Percentiles rank a stretch among this genome's conserved stretches.
Evolutionary conservation across 1,284 basidiomycete genomes (phyloP).

Genomic region (Stereum hirsutum): DNA sequence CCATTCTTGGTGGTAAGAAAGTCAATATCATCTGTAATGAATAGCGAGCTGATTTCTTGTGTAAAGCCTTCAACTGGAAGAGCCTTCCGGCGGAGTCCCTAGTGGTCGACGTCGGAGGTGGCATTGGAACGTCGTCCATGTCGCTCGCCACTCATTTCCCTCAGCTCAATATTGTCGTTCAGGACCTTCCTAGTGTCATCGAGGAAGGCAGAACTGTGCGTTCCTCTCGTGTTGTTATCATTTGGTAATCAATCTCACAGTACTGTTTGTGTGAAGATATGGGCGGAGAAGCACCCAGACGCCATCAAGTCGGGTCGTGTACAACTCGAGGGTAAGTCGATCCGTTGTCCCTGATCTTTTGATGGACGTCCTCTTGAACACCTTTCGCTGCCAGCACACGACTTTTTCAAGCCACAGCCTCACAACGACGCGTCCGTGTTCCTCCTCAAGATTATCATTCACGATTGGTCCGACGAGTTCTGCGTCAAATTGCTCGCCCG

Average conservation of each 20-base stretch:
- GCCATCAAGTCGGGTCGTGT: conserved; percentile 16
- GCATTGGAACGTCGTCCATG: conserved; percentile 25
- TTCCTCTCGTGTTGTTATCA: no score
- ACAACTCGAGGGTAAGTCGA: conserved; percentile 12
- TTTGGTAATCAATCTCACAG: no score
- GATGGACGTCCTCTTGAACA: not conserved
- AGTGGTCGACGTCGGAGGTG: conserved; percentile 35
- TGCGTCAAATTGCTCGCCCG: conserved; percentile 1
- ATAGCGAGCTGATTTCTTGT: not conserved
- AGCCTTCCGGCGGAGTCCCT: conserved; percentile 18
- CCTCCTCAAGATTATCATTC: conserved; percentile 21
- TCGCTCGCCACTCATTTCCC: conserved; percentile 18
- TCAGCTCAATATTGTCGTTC: conserved; percentile 25
- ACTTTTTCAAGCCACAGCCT: conserved; percentile 25
- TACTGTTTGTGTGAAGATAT: conserved; percentile 24
- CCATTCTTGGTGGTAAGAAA: not conserved
- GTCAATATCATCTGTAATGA: not conserved
- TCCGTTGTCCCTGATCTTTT: no score
- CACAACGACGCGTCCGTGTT: conserved; percentile 19
- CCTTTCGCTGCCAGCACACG: conserved; percentile 16
- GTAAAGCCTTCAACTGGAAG: conserved; percentile 26
- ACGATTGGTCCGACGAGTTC: conserved; percentile 24
- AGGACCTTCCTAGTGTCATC: conserved; percentile 25
- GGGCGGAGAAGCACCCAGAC: conserved; percentile 19
- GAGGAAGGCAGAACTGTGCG: conserved; percentile 21